Percentiles rank a stretch among this genome's conserved stretches.
Conservation (phyloP, 495 filamentous ascomycete genomes). For the Penicillium manginii region DNA sequence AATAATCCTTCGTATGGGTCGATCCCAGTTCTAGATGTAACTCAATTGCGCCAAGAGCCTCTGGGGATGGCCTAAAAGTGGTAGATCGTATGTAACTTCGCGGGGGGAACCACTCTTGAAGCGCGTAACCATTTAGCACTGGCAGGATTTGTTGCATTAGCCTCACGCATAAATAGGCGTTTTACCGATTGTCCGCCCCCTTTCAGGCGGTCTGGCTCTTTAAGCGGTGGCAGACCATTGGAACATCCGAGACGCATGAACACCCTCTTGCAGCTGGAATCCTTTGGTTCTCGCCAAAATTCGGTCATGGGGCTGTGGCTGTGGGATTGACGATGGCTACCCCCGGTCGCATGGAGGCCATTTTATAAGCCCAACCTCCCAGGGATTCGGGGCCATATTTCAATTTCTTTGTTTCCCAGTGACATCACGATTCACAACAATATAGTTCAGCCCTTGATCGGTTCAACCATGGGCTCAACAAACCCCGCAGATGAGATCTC, state of each 20-base stretch:
- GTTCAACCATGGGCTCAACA: constrained; percentile 17
- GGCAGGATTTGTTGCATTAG: constrained; percentile 3
- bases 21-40: constrained; percentile 5
- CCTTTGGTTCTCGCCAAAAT: background rate
- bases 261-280: background rate
- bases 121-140: constrained; percentile 26
- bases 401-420: constrained; percentile 5
- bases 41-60: background rate
- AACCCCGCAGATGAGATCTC: constrained; percentile 1
- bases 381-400: background rate
- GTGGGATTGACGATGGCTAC: background rate
- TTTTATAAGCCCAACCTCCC: background rate
- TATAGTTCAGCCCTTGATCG: background rate
- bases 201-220: constrained; percentile 13
- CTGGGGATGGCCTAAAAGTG: background rate
- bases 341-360: background rate
- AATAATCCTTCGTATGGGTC: background rate
- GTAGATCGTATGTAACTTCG: constrained; percentile 1
- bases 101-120: constrained; percentile 10
- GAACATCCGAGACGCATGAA: constrained; percentile 2
- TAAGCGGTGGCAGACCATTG: background rate
- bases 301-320: background rate
- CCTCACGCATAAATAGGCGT: constrained; percentile 16
- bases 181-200: constrained; percentile 18
- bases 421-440: background rate